phyloP scores from a whole-genome alignment of 495 filamentous ascomycete genomes.

The Apiosordaria backusii region DNA sequence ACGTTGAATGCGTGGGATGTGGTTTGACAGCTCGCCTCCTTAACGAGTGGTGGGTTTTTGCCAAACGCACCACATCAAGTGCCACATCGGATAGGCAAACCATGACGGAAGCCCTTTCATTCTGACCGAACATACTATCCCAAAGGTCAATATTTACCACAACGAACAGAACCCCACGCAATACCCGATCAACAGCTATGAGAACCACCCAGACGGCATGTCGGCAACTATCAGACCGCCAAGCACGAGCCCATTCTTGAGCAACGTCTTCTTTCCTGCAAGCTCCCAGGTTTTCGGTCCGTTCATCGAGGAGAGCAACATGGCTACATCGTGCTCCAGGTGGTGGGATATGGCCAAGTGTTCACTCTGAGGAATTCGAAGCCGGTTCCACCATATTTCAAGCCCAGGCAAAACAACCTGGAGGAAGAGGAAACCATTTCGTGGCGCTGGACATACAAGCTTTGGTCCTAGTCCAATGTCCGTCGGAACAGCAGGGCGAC shows the following conservation, averaged over 20 bases:
- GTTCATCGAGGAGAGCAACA: not conserved
- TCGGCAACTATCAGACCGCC: not conserved
- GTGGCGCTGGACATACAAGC: not conserved
- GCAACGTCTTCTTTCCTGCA: not conserved
- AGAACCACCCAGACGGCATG: not conserved
- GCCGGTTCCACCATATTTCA: not conserved
- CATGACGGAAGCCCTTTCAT: too few relatives aligned
- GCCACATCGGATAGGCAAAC: too few relatives aligned
- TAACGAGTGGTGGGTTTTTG: not conserved
- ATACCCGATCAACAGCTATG: not conserved
- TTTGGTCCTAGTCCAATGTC: not conserved
- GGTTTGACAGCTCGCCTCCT: not conserved
- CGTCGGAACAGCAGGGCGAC: conserved; percentile 7
- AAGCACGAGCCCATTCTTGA: not conserved
- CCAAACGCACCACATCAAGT: not conserved
- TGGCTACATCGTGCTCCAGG: not conserved
- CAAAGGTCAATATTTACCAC: not conserved
- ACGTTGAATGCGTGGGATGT: not conserved
- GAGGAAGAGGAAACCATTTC: not conserved
- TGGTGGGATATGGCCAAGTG: not conserved
- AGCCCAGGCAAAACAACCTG: not conserved
- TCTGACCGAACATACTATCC: too few relatives aligned
- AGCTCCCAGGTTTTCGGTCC: not conserved
- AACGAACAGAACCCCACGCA: not conserved
- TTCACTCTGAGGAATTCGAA: not conserved